Base-by-base conservation (phyloP, 495 filamentous ascomycete species). In the Aspergillus heteromorphus region DNA sequence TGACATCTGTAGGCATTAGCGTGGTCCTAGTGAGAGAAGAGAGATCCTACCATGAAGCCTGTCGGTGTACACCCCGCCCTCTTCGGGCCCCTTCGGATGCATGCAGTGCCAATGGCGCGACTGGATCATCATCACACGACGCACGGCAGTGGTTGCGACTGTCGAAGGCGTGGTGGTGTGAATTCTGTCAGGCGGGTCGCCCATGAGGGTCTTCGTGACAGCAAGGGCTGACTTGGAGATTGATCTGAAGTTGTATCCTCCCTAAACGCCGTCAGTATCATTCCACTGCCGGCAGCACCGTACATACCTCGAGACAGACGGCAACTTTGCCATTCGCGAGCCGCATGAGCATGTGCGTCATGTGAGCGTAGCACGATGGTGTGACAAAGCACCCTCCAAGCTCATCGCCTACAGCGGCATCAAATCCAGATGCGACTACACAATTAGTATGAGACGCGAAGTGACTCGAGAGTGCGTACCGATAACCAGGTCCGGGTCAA, bases 341-440 rank as follows among this genome's bases (percentile, higher is more conserved):
- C 11, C 87, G 86, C 91, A 97, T 97, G 16, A 99, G 80, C 92
- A 97, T 96, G 63, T 96, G 89, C 8, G 95, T 97, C 93, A 99
- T 97, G 62, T 97, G 92, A 17, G 91, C 90, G 66, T 97, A 99
- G 63, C 95, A 92, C 19, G 84, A 70, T 0, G 93, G 93, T 0
- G 91, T 85, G 5, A 97, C 92, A 60, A 87, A 91, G 66, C 95
- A 99, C 29, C 85, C 89, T 34, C 93, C 93, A 17, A 99, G 79
- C 51, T 88, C 85, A 69, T 99, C 93, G 7, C 95, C 93, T 40
- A 83, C 89, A 2, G 93, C 93, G 5, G 93, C 93, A 70, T 99
- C 93, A 55, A 99, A 99, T 1, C 93, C 93, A 56, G 93, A 92
- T 6, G 95, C 91, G 48, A 99, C 86, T 83, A 43, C 29, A 48